A percentile compares a stretch with the other conserved stretches of the same genome.
Conservation (phyloP, 2,329 filamentous ascomycete genomes). For the Verticillium nubilum region DNA sequence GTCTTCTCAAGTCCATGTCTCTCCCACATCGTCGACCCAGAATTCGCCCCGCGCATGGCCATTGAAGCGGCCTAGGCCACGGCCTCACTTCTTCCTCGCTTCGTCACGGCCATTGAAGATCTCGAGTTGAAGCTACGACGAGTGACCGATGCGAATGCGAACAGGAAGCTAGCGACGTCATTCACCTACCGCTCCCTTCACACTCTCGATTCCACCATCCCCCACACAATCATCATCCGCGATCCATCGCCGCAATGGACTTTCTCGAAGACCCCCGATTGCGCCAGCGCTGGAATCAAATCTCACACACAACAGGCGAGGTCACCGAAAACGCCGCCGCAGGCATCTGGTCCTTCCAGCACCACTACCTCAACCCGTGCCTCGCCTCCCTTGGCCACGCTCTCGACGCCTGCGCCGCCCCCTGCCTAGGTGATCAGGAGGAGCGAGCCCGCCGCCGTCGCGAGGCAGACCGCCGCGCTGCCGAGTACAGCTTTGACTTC, state of each 20-base stretch:
- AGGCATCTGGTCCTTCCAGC: slow-evolving; percentile 82
- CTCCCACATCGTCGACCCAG: neutral
- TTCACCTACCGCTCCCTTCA: neutral
- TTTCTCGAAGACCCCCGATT: slow-evolving; percentile 79
- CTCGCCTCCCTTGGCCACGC: slow-evolving; percentile 61
- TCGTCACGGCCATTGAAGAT: neutral
- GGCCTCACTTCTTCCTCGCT: neutral
- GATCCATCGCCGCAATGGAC: slow-evolving; percentile 33
- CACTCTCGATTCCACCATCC: neutral
- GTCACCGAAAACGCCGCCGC: slow-evolving; percentile 90
- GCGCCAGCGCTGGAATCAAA: slow-evolving; percentile 88
- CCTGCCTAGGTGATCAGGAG: slow-evolving; percentile 66
- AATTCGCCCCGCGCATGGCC: neutral
- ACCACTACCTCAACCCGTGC: slow-evolving; percentile 80
- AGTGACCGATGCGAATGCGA: neutral
- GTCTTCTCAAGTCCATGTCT: neutral
- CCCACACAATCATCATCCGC: neutral
- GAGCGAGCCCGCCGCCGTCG: slow-evolving; percentile 65
- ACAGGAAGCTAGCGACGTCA: neutral
- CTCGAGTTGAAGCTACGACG: neutral
- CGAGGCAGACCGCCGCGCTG: slow-evolving; percentile 51
- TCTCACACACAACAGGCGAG: slow-evolving; percentile 83
- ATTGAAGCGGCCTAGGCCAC: neutral
- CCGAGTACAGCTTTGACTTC: slow-evolving; percentile 90
- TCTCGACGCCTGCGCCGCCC: slow-evolving; percentile 66